Percentiles rank a stretch among this genome's conserved stretches.
Evolutionary conservation across 2,329 filamentous ascomycete species (phyloP).

Genomic region (Diaporthe citriasiana): DNA sequence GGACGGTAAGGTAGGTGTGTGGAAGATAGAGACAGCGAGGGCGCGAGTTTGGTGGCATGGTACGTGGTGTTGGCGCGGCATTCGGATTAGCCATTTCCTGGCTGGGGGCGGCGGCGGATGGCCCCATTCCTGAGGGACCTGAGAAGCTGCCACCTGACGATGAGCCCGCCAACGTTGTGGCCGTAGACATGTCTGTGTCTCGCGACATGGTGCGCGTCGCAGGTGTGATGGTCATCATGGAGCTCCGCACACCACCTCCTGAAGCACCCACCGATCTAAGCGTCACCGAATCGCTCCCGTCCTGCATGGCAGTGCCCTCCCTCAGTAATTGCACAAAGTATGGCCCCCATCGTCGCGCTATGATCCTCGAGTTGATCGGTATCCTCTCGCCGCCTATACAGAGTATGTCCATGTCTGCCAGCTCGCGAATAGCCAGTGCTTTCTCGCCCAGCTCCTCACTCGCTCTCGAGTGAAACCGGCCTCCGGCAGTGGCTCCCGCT

Average conservation of each 20-base stretch:
- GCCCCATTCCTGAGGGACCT: conserved; percentile 55
- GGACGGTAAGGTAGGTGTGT: conserved; percentile 89
- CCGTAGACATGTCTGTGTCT: conserved; percentile 57
- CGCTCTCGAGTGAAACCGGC: conserved; percentile 80
- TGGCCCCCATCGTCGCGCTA: conserved; percentile 91
- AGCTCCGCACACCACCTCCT: conserved; percentile 77
- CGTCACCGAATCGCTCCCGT: conserved; percentile 81
- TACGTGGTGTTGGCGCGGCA: conserved; percentile 69
- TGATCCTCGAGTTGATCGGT: conserved; percentile 90
- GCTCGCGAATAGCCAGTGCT: conserved; percentile 83
- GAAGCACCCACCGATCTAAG: conserved; percentile 71
- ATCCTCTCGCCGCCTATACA: conserved; percentile 92
- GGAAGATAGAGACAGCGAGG: conserved; percentile 93
- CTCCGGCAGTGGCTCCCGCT: conserved; percentile 77
- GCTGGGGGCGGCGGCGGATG: conserved; percentile 52
- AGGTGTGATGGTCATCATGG: conserved; percentile 84
- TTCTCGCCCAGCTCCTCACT: conserved; percentile 89
- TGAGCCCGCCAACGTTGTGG: conserved; percentile 50
- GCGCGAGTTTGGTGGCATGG: conserved; percentile 73
- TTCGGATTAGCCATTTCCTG: conserved; percentile 61
- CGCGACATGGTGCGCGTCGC: conserved; percentile 55
- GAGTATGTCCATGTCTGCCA: conserved; percentile 96
- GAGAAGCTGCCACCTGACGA: conserved; percentile 55
- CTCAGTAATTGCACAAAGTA: conserved; percentile 94
- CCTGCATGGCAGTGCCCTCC: conserved; percentile 80